Conservation (phyloP, 352 stramenopile genomes). For the Aphanomyces astaci region DNA sequence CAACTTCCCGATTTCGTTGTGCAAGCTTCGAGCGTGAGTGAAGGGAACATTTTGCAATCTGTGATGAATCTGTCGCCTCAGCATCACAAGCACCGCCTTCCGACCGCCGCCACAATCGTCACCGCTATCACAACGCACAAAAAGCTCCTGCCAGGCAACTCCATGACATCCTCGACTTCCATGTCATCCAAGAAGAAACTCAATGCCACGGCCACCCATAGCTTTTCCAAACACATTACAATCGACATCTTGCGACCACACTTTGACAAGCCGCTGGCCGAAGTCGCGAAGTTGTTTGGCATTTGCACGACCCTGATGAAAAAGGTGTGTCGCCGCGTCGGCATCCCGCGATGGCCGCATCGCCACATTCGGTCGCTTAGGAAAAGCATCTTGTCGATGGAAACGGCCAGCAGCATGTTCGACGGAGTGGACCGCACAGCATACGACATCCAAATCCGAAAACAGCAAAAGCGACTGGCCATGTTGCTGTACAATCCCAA, state of each 20-base stretch:
- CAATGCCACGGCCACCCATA: constrained; percentile 17
- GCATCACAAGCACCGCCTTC: constrained; percentile 11
- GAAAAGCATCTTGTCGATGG: constrained; percentile 82
- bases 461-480: constrained; percentile 15
- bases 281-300: constrained; percentile 64
- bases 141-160: constrained; percentile 5
- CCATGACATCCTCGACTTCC: not conserved
- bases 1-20: not conserved
- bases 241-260: constrained; percentile 72
- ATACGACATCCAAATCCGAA: constrained; percentile 22
- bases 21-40: not conserved
- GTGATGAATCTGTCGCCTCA: constrained; percentile 9
- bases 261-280: constrained; percentile 75
- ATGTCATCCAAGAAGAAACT: constrained; percentile 21
- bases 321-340: constrained; percentile 76
- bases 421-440: constrained; percentile 33
- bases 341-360: constrained; percentile 74
- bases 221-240: constrained; percentile 41
- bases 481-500: constrained; percentile 23
- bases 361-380: constrained; percentile 80
- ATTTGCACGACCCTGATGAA: constrained; percentile 82
- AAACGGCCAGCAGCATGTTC: constrained; percentile 60
- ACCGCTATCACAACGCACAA: not conserved
- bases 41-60: constrained; percentile 16
- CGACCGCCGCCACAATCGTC: not conserved